These are phyloP conservation scores for Ustilago tritici DNA, from an alignment of 1,284 basidiomycete species.

Conservation along the genomic window DNA sequence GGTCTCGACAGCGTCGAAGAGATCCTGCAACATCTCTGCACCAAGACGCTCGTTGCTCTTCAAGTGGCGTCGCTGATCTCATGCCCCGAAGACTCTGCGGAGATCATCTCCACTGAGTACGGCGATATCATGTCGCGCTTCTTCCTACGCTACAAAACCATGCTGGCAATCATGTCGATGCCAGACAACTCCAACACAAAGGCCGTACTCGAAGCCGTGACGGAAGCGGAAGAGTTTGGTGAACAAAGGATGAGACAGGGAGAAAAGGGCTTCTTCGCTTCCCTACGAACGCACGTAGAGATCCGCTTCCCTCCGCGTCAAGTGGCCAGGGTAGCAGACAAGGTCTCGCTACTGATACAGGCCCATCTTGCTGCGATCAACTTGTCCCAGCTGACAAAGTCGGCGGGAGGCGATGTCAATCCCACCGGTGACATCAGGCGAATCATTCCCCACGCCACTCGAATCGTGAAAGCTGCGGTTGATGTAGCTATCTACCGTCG, in stretches of 20 bases:
- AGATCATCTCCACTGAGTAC: constrained; percentile 44
- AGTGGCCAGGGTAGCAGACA: constrained; percentile 48
- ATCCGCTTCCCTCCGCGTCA: constrained; percentile 60
- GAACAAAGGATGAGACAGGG: constrained; percentile 67
- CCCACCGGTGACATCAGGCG: constrained; percentile 37
- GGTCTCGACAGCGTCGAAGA: constrained; percentile 41
- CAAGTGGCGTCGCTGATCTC: constrained; percentile 31
- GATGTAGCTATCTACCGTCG: constrained; percentile 43
- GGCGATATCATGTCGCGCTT: constrained; percentile 61
- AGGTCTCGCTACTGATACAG: constrained; percentile 60
- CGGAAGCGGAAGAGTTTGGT: constrained; percentile 64
- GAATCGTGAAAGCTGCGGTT: constrained; percentile 48
- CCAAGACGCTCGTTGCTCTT: constrained; percentile 33
- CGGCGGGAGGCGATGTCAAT: constrained; percentile 24
- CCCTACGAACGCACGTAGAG: constrained; percentile 44
- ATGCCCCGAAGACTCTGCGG: constrained; percentile 7
- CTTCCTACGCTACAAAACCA: constrained; percentile 54
- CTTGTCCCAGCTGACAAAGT: constrained; percentile 40
- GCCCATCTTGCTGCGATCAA: constrained; percentile 50
- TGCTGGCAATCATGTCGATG: constrained; percentile 46
- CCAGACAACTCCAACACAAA: constrained; percentile 17
- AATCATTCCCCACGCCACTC: constrained; percentile 46
- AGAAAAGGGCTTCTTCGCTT: constrained; percentile 60
- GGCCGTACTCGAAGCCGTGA: constrained; percentile 49
- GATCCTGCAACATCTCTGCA: constrained; percentile 39